Base-by-base conservation (phyloP, 2,329 filamentous ascomycete genomes). In the Fusarium sp. region DNA sequence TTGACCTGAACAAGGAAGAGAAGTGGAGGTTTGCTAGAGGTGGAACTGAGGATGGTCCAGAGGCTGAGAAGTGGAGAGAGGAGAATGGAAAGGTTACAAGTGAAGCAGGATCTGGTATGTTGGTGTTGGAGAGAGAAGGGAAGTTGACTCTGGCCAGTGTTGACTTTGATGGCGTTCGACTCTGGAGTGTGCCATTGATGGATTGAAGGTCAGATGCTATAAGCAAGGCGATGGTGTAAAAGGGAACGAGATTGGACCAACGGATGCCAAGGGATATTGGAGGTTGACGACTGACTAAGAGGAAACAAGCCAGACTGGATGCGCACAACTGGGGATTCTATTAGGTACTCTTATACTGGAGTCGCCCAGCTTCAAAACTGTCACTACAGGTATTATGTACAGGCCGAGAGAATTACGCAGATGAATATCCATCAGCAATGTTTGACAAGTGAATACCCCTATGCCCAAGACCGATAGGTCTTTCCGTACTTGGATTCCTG, bases 1-100 rank as follows among this genome's bases (percentile, higher is more conserved):
- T 67, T 16, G 70, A 73, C 20, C 29, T 71, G 10, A 22, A 16
- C 5, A 12, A 33, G 7, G 27, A 71, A 2, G 49, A 61, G 1
- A 73, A 73, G 17, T 73, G 70, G 70, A 59, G 70, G 14, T 64
- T 73, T 53, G 31, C 58, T 3, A 58, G 70, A 55, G 70, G 70
- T 2, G 70, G 70, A 2, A 73, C 66, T 6, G 70, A 71, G 17
- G 66, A 62, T 20, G 59, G 49, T 1, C 36, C 55, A 4, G 44
- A 59, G 2, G 27, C 55, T 33, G 55, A 29, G 6, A 64, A 56
- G 27, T 73, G 70, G 70, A 64, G 70, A 22, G 24, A 73, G 33
- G 55, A 56, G 12, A 20, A 59, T 44, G 70, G 70, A 1, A 72
- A 73, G 42, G 53, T 62, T 1, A 70, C 70, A 2, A 73, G 67